Conservation (phyloP, 2,329 filamentous ascomycete genomes). For the Fusarium newnesense region DNA sequence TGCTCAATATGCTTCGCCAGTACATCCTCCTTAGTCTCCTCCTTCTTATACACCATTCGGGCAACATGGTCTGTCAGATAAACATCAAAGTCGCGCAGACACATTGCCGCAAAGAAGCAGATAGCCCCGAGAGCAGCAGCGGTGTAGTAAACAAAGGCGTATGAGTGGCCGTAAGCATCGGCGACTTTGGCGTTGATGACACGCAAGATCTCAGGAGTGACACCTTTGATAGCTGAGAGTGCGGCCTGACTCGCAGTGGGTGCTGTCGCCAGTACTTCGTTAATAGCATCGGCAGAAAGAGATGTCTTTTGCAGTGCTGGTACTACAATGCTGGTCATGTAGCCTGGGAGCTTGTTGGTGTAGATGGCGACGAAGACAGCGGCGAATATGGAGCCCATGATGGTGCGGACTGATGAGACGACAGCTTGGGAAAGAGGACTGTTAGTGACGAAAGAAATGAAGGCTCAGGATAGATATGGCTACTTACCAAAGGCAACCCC, state of each 20-base stretch:
- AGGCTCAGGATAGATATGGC: fast-evolving
- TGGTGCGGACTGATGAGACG: background rate
- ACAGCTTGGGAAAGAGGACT: fast-evolving
- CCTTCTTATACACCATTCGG: background rate
- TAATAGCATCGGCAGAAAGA: background rate
- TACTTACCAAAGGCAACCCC: background rate
- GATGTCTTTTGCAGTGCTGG: background rate
- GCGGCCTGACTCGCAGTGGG: background rate
- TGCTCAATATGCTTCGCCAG: background rate
- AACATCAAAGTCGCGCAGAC: background rate
- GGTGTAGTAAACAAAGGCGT: background rate
- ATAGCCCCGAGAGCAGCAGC: background rate
- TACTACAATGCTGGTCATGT: background rate
- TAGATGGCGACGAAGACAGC: background rate
- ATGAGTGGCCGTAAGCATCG: background rate
- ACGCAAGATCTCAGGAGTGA: background rate
- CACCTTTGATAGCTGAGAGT: background rate
- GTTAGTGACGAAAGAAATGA: background rate
- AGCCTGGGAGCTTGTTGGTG: background rate
- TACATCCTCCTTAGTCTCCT: background rate
- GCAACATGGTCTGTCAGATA: background rate
- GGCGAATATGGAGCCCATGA: background rate
- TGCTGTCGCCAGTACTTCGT: background rate
- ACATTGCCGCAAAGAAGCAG: background rate
- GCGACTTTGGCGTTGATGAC: background rate